phyloP scores from a whole-genome alignment of 768 basidiomycete species.

The Chlorophyllum brunneum region DNA sequence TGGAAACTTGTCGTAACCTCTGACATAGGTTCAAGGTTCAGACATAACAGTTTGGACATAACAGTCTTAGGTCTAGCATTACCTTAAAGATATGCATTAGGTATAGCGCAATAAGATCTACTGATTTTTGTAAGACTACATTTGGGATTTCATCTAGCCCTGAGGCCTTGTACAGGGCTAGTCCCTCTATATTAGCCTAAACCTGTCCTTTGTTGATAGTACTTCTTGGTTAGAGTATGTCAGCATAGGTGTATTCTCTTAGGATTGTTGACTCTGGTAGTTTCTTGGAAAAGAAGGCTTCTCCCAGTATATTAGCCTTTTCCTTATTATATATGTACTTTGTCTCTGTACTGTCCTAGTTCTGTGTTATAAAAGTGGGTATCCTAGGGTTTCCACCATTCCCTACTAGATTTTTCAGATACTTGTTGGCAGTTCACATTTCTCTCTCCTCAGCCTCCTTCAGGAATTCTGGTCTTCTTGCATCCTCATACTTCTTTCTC shows the following conservation, averaged over 20 bases:
- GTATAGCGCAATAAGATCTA: conserved; percentile 8
- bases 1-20: too few species aligned
- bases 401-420: conserved; percentile 15
- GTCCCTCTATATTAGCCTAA: conserved; percentile 16
- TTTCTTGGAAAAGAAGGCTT: conserved; percentile 26
- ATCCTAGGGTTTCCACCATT: conserved; percentile 26
- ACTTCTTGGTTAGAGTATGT: conserved; percentile 15
- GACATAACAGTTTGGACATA: conserved; percentile 12
- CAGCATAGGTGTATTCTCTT: conserved; percentile 21
- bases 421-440: conserved; percentile 24
- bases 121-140: conserved; percentile 17
- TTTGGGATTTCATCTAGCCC: conserved; percentile 26
- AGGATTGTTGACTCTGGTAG: conserved; percentile 1
- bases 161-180: conserved; percentile 28
- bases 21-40: too few species aligned
- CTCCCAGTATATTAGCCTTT: conserved; percentile 19
- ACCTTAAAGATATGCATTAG: conserved; percentile 18
- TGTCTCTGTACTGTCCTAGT: not conserved
- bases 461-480: conserved; percentile 19
- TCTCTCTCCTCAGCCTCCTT: conserved; percentile 13
- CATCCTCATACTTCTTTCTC: conserved; percentile 16
- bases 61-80: not conserved
- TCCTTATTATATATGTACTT: conserved; percentile 19
- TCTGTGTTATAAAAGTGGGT: conserved; percentile 19
- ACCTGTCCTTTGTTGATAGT: conserved; percentile 25